phyloP scores from a whole-genome alignment of 2,329 filamentous ascomycete genomes.

The Colletotrichum gigasporum region DNA sequence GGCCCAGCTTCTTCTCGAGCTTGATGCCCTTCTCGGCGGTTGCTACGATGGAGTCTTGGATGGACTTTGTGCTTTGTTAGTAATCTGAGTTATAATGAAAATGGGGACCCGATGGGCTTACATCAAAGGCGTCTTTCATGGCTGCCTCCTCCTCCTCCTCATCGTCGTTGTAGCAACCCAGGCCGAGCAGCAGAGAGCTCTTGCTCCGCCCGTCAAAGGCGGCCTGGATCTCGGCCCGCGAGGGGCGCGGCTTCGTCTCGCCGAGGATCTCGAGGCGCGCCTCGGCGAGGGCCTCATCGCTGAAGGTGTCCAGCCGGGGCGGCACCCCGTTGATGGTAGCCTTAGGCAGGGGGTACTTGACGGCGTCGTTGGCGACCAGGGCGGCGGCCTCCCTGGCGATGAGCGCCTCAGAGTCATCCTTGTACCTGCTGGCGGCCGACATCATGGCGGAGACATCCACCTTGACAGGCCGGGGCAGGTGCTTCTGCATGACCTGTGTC shows the following conservation, averaged over 20 bases:
- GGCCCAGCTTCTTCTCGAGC: slow-evolving; percentile 89
- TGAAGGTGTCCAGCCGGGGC: slow-evolving; percentile 69
- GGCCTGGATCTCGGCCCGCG: slow-evolving; percentile 60
- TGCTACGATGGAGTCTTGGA: slow-evolving; percentile 77
- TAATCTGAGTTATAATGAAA: background rate
- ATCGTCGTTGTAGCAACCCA: slow-evolving; percentile 83
- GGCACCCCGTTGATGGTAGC: slow-evolving; percentile 70
- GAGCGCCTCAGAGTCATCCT: slow-evolving; percentile 72
- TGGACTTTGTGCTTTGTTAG: slow-evolving; percentile 55
- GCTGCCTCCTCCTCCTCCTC: slow-evolving; percentile 72
- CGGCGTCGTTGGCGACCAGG: slow-evolving; percentile 84
- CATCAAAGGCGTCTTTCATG: slow-evolving; percentile 79
- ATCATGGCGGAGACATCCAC: slow-evolving; percentile 78
- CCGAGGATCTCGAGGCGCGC: slow-evolving; percentile 81
- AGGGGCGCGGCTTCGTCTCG: slow-evolving; percentile 66
- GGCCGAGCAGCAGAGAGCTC: slow-evolving; percentile 75
- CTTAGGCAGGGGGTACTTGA: slow-evolving; percentile 76
- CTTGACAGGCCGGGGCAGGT: slow-evolving; percentile 78
- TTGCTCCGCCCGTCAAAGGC: slow-evolving; percentile 63
- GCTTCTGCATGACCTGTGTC: slow-evolving; percentile 90
- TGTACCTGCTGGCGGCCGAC: slow-evolving; percentile 62
- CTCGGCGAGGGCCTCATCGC: slow-evolving; percentile 76
- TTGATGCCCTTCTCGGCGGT: slow-evolving; percentile 85
- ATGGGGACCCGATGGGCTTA: slow-evolving; percentile 48
- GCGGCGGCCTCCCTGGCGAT: slow-evolving; percentile 82